Conservation (phyloP, 78 protist genomes). For the Fonticula alba region DNA sequence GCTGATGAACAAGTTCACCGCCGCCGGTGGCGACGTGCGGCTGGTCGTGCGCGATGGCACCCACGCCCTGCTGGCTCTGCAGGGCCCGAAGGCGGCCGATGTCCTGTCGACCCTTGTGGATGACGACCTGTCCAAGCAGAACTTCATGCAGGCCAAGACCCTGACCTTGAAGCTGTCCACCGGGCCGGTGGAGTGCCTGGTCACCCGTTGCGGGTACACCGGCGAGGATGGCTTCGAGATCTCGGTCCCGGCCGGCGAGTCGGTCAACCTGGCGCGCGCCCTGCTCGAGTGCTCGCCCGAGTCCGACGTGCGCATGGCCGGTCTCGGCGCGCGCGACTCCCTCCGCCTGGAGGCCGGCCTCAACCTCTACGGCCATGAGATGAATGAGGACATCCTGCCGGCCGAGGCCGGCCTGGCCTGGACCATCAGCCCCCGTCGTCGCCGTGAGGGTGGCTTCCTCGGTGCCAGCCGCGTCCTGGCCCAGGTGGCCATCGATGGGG, state of each 20-base stretch:
- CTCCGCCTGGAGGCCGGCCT: conserved; percentile 91
- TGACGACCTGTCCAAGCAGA: conserved; percentile 25
- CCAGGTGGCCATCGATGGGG: conserved; percentile 46
- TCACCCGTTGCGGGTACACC: conserved; percentile 80
- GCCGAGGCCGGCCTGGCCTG: conserved; percentile 66
- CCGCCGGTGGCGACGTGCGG: conserved; percentile 26
- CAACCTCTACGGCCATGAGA: conserved; percentile 87
- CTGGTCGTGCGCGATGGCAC: conserved; percentile 2
- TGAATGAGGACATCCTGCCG: conserved; percentile 57
- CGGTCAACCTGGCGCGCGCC: neutral
- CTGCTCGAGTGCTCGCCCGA: conserved; percentile 6
- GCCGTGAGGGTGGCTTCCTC: conserved; percentile 68
- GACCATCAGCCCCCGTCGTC: conserved; percentile 59
- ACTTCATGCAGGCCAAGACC: conserved; percentile 35
- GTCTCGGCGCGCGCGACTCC: conserved; percentile 88
- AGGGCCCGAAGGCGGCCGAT: conserved; percentile 72
- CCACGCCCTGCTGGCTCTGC: conserved; percentile 41
- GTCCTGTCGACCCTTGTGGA: conserved; percentile 11
- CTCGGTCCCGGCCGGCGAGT: conserved; percentile 10
- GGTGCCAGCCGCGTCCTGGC: conserved; percentile 52
- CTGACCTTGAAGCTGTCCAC: neutral
- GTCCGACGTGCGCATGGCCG: conserved; percentile 42
- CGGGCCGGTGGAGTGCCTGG: conserved; percentile 7
- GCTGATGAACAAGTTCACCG: conserved; percentile 19
- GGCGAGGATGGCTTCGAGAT: conserved; percentile 98